A percentile compares a stretch with the other conserved stretches of the same genome.
These are phyloP conservation scores for Rubia tinctorum DNA, from an alignment of 305 asterid species.

Conservation along the genomic window DNA sequence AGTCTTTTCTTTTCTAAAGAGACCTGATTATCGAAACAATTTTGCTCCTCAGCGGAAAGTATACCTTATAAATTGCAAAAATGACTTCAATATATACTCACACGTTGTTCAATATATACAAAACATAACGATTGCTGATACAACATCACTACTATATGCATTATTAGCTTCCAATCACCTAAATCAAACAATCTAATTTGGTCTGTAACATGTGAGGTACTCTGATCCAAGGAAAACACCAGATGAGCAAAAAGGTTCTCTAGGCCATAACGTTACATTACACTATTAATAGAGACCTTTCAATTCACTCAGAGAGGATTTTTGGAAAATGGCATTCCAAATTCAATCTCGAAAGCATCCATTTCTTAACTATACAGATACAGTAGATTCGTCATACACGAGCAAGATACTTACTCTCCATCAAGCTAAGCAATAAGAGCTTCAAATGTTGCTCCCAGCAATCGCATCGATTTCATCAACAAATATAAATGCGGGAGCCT, in stretches of 20 bases:
- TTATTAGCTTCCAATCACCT: background rate
- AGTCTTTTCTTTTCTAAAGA: conserved; percentile 75
- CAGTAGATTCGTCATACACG: conserved; percentile 6
- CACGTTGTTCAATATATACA: conserved; percentile 63
- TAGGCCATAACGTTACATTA: background rate
- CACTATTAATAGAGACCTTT: background rate
- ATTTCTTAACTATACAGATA: background rate
- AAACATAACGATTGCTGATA: background rate
- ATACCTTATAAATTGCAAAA: conserved; percentile 8
- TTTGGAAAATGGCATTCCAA: conserved; percentile 10
- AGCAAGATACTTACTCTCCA: conserved; percentile 76
- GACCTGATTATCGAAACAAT: conserved; percentile 37
- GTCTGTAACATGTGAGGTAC: background rate
- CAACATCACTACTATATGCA: background rate
- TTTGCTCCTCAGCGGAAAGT: conserved; percentile 5
- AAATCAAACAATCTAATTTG: background rate
- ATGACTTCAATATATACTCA: conserved; percentile 32
- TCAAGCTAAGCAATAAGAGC: conserved; percentile 94
- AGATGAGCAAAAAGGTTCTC: background rate
- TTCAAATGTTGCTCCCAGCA: conserved; percentile 94
- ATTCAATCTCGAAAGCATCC: background rate
- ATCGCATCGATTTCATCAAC: conserved; percentile 99
- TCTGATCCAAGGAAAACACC: background rate
- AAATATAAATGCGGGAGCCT: conserved; percentile 98
- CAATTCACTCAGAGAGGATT: background rate